Percentiles rank a stretch among this genome's conserved stretches.
These are phyloP conservation scores for Phytophthora constricta DNA, from an alignment of 352 stramenopile genomes.

Conservation along the genomic window DNA sequence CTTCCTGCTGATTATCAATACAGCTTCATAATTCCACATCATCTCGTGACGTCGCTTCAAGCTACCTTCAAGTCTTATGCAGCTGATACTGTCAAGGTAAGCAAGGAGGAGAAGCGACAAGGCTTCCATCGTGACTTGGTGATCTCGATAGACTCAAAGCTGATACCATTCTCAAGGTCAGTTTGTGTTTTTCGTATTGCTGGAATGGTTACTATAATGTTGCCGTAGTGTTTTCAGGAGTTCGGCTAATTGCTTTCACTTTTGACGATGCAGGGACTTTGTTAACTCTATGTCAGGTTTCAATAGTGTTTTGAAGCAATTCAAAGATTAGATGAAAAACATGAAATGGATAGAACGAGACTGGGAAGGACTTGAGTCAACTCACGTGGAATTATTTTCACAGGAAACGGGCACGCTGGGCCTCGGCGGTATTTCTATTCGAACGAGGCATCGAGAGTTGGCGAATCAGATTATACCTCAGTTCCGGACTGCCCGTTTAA, in stretches of 20 bases:
- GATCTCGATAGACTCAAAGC: neutral
- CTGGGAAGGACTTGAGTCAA: constrained; percentile 3
- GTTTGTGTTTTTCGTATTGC: neutral
- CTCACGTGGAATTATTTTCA: constrained; percentile 4
- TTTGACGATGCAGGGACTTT: neutral
- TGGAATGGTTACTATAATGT: neutral
- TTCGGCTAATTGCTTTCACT: neutral
- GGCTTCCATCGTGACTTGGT: neutral
- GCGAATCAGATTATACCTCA: constrained; percentile 9
- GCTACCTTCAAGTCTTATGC: neutral
- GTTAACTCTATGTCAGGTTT: constrained; percentile 6
- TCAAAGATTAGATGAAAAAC: constrained; percentile 9
- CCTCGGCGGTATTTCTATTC: neutral
- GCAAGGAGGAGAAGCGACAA: neutral
- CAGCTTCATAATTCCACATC: neutral
- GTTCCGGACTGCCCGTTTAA: constrained; percentile 6
- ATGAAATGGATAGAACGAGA: constrained; percentile 18
- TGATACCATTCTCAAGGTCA: neutral
- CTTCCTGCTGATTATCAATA: neutral
- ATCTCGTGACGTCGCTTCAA: neutral
- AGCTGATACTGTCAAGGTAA: neutral
- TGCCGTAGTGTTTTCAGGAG: neutral
- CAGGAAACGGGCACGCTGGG: neutral
- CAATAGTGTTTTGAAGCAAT: constrained; percentile 4
- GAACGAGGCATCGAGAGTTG: neutral